Base-by-base conservation (phyloP, 768 basidiomycete genomes). In the Terana coerulea region DNA sequence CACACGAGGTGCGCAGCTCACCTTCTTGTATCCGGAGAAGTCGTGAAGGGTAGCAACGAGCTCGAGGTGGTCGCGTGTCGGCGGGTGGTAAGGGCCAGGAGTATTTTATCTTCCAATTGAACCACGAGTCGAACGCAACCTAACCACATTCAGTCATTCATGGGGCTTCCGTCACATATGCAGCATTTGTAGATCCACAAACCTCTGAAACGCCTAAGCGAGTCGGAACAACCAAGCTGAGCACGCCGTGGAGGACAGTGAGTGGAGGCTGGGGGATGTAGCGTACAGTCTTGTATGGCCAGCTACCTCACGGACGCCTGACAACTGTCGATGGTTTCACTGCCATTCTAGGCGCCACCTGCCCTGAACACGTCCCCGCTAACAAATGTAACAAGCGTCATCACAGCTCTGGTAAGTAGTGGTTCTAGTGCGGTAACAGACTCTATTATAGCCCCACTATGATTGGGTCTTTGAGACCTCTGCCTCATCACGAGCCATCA, bases 221-320 rank as follows among this genome's bases (percentile, higher is more conserved):
- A 34, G 48, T 46, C 48, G 53, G 31, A 34, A 35, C 12, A 52
- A 52, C 47, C 17, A 47, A 26, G 54, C 37, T 44, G 46, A 47
- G 53, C 45, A 50, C 52, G 58, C 46, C 36, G 58, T 52, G 31
- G 54, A 45, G 51, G 52, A 57, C 47, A 58, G 42, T 53, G 58
- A 39, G 54, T 50, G 47, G 42, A 55, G 52, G 53, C 47, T 48
- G 54, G 51, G 48, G 47, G 53, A 49, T 55, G 47, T 42, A 51
- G 54, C 50, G 53, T 42, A 48, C 55, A 47, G 55, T 47, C 52
- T 47, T 53, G 48, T 51, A 55, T 52, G 45, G 52, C 58, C 52
- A 57, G 55, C 59, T 59, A 61, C 55, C 55, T 59, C 47, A 57
- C 56, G 57, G 55, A 67, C 61, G 55, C 60, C 58, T 60, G 49